A percentile compares a stretch with the other conserved stretches of the same genome.
Conservation (phyloP, 2,329 filamentous ascomycete species). For the Claviceps pusilla region DNA sequence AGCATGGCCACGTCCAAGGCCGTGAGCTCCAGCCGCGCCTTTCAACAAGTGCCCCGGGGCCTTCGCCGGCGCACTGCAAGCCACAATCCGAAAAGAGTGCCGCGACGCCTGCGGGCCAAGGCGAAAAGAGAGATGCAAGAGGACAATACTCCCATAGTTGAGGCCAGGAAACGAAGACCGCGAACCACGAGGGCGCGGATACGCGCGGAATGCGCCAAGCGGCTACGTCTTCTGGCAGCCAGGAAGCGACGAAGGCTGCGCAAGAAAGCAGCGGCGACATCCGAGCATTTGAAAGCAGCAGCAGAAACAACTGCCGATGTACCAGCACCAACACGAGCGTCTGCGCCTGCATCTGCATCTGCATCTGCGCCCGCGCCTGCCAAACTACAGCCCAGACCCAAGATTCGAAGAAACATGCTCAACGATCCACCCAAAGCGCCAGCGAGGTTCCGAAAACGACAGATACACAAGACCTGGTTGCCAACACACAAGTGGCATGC, state of each 20-base stretch:
- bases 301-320: conserved; percentile 4
- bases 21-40: conserved; percentile 53
- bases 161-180: conserved; percentile 46
- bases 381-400: conserved; percentile 34
- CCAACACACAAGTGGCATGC: conserved; percentile 91
- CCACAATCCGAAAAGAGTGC: conserved; percentile 85
- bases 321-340: conserved; percentile 2
- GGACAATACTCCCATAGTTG: conserved; percentile 78
- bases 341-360: conserved; percentile 3
- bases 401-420: conserved; percentile 54
- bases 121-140: conserved; percentile 65
- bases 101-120: conserved; percentile 55
- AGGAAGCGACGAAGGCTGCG: conserved; percentile 33
- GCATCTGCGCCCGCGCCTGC: conserved; percentile 6
- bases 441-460: conserved; percentile 67
- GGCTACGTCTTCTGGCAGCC: conserved; percentile 47
- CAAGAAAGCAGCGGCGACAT: conserved; percentile 13
- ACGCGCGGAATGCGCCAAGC: conserved; percentile 62
- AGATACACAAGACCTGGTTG: conserved; percentile 80
- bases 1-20: conserved; percentile 63
- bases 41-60: conserved; percentile 76
- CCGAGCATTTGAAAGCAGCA: conserved; percentile 5
- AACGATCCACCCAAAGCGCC: conserved; percentile 42
- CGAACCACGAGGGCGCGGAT: conserved; percentile 42
- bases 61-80: conserved; percentile 80